A percentile compares a stretch with the other conserved stretches of the same genome.
phyloP scores from a whole-genome alignment of 805 yeast species.

The Kazachstania bromeliacearum region DNA sequence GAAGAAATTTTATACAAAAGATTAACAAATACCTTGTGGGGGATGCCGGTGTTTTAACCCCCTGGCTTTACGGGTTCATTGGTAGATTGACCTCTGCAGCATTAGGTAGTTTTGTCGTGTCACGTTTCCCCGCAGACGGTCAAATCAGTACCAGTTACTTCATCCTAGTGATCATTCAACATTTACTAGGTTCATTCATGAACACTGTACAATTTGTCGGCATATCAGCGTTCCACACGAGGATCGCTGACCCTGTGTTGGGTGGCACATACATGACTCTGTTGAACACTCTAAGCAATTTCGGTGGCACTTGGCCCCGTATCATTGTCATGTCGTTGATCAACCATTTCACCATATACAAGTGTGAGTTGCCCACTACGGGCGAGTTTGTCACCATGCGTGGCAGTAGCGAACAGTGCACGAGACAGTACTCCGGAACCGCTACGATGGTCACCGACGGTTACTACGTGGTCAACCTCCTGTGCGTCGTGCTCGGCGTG shows the following conservation, averaged over 20 bases:
- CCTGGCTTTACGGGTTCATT: slow-evolving; percentile 82
- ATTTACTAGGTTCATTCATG: slow-evolving; percentile 82
- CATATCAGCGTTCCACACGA: slow-evolving; percentile 88
- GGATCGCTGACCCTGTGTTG: slow-evolving; percentile 87
- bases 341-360: slow-evolving; percentile 62
- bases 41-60: slow-evolving; percentile 53
- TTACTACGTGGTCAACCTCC: slow-evolving; percentile 63
- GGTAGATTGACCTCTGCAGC: slow-evolving; percentile 73
- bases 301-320: slow-evolving; percentile 98
- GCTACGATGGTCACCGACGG: slow-evolving; percentile 62
- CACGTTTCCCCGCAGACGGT: slow-evolving; percentile 52
- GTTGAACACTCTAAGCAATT: slow-evolving; percentile 78
- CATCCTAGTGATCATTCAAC: slow-evolving; percentile 67
- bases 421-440: slow-evolving; percentile 38
- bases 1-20: not conserved
- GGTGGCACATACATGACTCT: slow-evolving; percentile 99
- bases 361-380: slow-evolving; percentile 37
- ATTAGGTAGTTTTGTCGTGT: slow-evolving; percentile 65
- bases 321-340: slow-evolving; percentile 70
- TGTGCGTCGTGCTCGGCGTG: slow-evolving; percentile 64
- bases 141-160: slow-evolving; percentile 47
- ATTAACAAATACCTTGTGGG: slow-evolving; percentile 20
- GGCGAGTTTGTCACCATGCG: slow-evolving; percentile 7
- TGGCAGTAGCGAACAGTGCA: slow-evolving; percentile 11
- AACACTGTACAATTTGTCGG: slow-evolving; percentile 92